These are phyloP conservation scores for Trichophyton rubrum DNA, from an alignment of 2,329 filamentous ascomycete species.

Conservation along the genomic window DNA sequence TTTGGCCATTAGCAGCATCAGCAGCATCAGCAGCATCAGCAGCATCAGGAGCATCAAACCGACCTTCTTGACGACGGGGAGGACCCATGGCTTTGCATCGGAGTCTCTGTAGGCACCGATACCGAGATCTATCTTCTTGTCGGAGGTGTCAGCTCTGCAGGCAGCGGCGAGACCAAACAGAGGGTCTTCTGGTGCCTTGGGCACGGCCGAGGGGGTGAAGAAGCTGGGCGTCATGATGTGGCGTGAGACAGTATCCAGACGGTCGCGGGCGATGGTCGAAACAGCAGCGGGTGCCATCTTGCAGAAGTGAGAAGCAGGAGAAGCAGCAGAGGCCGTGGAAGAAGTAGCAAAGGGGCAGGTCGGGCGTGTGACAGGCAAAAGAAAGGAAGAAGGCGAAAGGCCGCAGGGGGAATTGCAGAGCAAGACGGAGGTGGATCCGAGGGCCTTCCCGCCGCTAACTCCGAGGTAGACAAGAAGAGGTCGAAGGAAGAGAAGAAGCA, in stretches of 20 bases:
- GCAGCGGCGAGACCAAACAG: conserved; percentile 87
- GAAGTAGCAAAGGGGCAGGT: background rate
- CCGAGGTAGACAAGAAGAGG: background rate
- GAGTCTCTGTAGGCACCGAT: conserved; percentile 92
- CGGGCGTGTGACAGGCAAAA: background rate
- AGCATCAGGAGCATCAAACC: background rate
- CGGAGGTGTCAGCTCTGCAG: conserved; percentile 62
- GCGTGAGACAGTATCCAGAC: conserved; percentile 12
- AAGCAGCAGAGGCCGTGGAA: background rate
- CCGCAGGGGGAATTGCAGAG: background rate
- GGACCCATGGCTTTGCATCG: conserved; percentile 91
- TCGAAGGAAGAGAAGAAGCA: too few relatives aligned
- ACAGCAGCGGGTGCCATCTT: background rate
- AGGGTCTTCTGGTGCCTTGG: conserved; percentile 86
- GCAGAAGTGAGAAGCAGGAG: background rate
- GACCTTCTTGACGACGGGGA: conserved; percentile 94
- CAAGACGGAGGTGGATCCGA: background rate
- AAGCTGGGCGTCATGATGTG: conserved; percentile 25
- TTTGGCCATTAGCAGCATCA: too few relatives aligned
- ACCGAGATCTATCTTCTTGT: conserved; percentile 85
- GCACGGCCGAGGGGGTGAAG: conserved; percentile 65
- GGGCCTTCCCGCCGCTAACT: background rate
- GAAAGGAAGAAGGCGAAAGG: background rate
- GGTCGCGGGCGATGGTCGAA: conserved; percentile 9
- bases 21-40: too few relatives aligned